These are phyloP conservation scores for Neurospora sp. DNA, from an alignment of 495 filamentous ascomycete species.

Conservation along the genomic window DNA sequence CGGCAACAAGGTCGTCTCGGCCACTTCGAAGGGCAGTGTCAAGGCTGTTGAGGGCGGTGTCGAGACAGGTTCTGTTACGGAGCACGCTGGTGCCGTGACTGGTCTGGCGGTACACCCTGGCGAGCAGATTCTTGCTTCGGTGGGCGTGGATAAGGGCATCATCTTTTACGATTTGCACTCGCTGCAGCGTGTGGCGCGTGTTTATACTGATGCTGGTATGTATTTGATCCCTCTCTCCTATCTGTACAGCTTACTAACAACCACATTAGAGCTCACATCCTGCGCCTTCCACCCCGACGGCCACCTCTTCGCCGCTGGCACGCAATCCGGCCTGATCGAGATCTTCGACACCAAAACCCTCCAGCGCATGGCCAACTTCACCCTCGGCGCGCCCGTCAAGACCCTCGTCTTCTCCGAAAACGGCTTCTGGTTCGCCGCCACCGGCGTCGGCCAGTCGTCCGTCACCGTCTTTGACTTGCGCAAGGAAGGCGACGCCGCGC, in stretches of 20 bases:
- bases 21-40: conserved; percentile 65
- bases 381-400: conserved; percentile 55
- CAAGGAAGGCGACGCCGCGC: conserved; percentile 64
- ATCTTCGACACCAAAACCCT: conserved; percentile 76
- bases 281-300: conserved; percentile 92
- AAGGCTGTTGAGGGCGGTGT: conserved; percentile 64
- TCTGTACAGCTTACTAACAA: conserved; percentile 22
- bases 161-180: conserved; percentile 75
- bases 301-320: conserved; percentile 80
- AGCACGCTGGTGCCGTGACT: conserved; percentile 73
- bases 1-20: conserved; percentile 57
- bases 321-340: conserved; percentile 63
- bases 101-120: conserved; percentile 75
- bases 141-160: conserved; percentile 88
- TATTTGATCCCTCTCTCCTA: conserved; percentile 1
- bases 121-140: conserved; percentile 74
- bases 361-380: conserved; percentile 58
- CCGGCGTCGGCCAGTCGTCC: conserved; percentile 57
- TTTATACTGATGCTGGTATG: conserved; percentile 77
- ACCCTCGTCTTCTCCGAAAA: conserved; percentile 88
- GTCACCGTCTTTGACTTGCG: conserved; percentile 87
- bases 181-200: conserved; percentile 56
- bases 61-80: conserved; percentile 53
- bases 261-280: conserved; percentile 57
- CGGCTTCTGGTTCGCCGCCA: conserved; percentile 86